Conservation (phyloP, 163 green algal genomes). For the Volvox carteri region DNA sequence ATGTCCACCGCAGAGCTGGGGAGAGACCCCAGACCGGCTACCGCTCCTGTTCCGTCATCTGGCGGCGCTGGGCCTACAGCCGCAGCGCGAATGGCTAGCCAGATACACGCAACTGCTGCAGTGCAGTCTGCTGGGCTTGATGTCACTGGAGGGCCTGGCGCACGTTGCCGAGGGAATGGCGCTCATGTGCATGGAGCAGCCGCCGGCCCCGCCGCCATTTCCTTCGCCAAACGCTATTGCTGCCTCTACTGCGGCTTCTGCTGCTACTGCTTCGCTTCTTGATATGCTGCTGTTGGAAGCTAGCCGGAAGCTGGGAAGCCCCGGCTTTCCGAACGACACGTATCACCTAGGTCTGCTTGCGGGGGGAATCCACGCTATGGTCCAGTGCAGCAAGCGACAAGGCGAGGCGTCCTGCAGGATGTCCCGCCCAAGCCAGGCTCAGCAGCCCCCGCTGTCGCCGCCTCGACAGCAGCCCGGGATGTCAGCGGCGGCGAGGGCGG, state of each 20-base stretch:
- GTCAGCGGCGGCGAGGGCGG: neutral
- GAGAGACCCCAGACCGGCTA: neutral
- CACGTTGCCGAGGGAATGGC: slow-evolving; percentile 5
- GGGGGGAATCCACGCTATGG: neutral
- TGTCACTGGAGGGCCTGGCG: slow-evolving; percentile 4
- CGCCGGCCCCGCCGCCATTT: neutral
- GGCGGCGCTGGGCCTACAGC: slow-evolving; percentile 8
- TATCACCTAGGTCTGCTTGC: slow-evolving; percentile 8
- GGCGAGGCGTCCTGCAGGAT: too few species aligned
- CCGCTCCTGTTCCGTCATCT: neutral
- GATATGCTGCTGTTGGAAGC: neutral
- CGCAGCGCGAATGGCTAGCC: neutral
- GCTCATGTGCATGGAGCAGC: neutral
- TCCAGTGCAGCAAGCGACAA: too few species aligned
- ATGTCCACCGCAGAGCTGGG: neutral
- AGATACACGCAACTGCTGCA: neutral
- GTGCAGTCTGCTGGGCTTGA: neutral
- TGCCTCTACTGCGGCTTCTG: neutral
- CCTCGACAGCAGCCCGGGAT: neutral
- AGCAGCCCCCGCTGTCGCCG: neutral
- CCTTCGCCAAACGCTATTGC: neutral
- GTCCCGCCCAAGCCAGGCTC: too few species aligned
- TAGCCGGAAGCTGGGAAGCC: neutral
- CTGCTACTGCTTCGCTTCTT: neutral
- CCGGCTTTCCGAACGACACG: neutral